Base-by-base conservation (phyloP, 768 basidiomycete species). In the Brasilioporus rufonigricans region DNA sequence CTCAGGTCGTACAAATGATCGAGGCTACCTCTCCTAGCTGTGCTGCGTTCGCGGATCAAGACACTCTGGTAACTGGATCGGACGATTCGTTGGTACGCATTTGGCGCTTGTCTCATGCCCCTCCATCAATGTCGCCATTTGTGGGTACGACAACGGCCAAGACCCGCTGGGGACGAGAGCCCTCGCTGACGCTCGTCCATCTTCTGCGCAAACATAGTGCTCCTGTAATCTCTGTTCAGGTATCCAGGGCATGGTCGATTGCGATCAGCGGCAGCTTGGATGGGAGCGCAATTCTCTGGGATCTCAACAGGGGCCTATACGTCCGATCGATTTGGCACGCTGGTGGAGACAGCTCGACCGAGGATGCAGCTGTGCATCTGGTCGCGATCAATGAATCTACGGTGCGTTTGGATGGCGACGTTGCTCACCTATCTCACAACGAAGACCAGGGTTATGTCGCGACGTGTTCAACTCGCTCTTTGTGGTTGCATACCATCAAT, bases 201-300 rank as follows among this genome's bases (percentile, higher is more conserved):
- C 83, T 91, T 56, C 83, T 97, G 80, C 83, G 90, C 14, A 84
- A 89, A 16, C 94, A 95, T 61, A 83, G 81, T 4, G 82, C 83
- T 44, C 77, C 81, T 45, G 80, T 96, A 23, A 68, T 77, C 1
- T 87, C 81, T 60, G 77, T 96, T 16, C 74, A 85, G 9, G 85
- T 90, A 1, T 94, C 89, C 14, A 76, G 87, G 40, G 72, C 86
- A 2, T 96, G 94, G 94, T 91, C 90, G 1, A 62, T 93, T 23
- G 81, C 84, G 23, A 80, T 94, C 41, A 94, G 90, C 59, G 92
- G 92, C 11, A 89, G 90, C 16, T 80, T 82, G 63, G 93, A 96
- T 62, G 91, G 93, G 1, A 91, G 86, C 57, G 91, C 89, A 0
- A 87, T 87, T 4, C 53, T 96, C 4, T 97, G 94, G 94, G 94